Evolutionary conservation across 225 moss, liverwort and hornwort genomes (phyloP).

Genomic region (Sphagnum contortum): DNA sequence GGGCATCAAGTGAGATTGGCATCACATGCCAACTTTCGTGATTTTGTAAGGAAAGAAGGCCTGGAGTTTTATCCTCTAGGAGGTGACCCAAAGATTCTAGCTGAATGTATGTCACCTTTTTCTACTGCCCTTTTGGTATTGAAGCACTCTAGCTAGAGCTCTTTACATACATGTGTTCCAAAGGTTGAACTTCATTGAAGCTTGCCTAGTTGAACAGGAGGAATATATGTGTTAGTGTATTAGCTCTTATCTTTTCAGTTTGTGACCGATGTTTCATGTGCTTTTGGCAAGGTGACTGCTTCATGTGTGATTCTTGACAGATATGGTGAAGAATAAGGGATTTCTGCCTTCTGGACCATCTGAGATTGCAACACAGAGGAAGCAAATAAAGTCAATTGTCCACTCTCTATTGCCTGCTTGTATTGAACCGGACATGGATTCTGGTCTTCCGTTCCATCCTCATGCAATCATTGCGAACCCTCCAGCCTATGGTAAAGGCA

Average conservation of each 20-base stretch:
- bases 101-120: constrained; percentile 40
- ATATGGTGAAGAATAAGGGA: constrained; percentile 71
- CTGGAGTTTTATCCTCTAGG: constrained; percentile 60
- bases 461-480: constrained; percentile 67
- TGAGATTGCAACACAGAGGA: constrained; percentile 48
- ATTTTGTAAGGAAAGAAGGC: constrained; percentile 52
- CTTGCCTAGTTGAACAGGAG: too few relatives aligned
- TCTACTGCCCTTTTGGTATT: neutral
- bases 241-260: too few relatives aligned
- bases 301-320: constrained; percentile 8
- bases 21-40: constrained; percentile 49
- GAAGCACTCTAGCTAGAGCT: too few relatives aligned
- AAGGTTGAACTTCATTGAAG: too few relatives aligned
- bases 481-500: constrained; percentile 54
- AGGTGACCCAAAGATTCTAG: constrained; percentile 61
- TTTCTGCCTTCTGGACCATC: constrained; percentile 56
- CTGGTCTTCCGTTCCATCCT: constrained; percentile 27
- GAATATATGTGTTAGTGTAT: too few relatives aligned
- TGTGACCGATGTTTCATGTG: too few relatives aligned
- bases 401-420: constrained; percentile 57
- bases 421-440: constrained; percentile 34
- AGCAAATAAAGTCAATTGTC: constrained; percentile 57
- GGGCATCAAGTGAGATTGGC: constrained; percentile 64
- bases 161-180: too few relatives aligned
- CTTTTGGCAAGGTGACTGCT: too few relatives aligned